Base-by-base conservation (phyloP, 805 yeast genomes). In the Yamadazyma scolyti region DNA sequence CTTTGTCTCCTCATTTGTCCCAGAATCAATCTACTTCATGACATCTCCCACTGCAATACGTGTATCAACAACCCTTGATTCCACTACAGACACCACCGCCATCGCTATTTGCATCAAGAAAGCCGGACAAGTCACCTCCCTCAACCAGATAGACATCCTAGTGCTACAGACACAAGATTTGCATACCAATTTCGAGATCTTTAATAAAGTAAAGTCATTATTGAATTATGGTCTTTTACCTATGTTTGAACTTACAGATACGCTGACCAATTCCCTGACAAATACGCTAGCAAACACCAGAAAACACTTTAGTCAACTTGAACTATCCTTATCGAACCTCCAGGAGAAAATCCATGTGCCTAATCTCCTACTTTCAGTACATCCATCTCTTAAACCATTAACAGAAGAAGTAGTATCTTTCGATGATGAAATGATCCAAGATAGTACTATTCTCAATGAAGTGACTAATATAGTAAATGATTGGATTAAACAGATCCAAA, bases 261-360 rank as follows among this genome's bases (percentile, higher is more conserved):
- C 64, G 72, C 6, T 50, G 73, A 6, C 44, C 57, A 10, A 10
- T 4, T 4, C 9, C 16, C 52, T 65, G 0, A 28, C 36, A 4
- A 56, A 77, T 5, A 52, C 60, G 3, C 48, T 61, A 20, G 27
- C 34, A 4, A 30, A 33, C 8, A 69, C 87, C 1, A 76, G 77
- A 41, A 77, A 72, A 50, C 82, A 77, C 46, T 68, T 87, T 32
- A 69, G 73, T 20, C 95, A 86, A 36, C 58, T 88, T 14, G 74
- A 83, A 1, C 48, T 74, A 11, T 77, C 90, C 0, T 58, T 88
- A 9, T 78, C 76, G 36, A 79, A 81, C 46, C 56, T 85, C 10
- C 81, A 82, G 40, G 82, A 79, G 36, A 68, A 77, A 16, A 72
- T 82, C 14, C 82, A 78, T 25, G 67, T 76, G 2, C 95, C 95